Percentiles rank a stretch among this genome's conserved stretches.
Evolutionary conservation across 176 grass and related monocot species (phyloP).

Genomic region (Musa beccarii): DNA sequence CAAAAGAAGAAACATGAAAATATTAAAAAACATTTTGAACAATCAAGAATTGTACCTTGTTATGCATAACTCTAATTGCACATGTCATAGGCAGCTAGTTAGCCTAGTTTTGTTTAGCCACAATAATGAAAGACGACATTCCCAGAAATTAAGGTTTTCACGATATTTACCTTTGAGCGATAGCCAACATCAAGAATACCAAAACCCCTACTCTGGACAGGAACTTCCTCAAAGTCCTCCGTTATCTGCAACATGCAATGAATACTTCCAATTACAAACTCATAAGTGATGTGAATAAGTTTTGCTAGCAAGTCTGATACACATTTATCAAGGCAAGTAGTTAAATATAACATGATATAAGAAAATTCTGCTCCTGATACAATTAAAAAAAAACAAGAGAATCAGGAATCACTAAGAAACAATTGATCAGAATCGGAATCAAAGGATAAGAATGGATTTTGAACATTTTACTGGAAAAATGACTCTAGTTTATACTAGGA

Average conservation of each 20-base stretch:
- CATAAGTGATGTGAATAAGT: background rate
- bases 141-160: background rate
- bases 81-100: background rate
- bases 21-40: background rate
- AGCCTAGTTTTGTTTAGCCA: background rate
- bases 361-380: too few species aligned
- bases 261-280: background rate
- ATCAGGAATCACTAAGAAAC: too few species aligned
- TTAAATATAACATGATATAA: too few species aligned
- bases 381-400: too few species aligned
- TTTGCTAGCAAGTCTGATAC: background rate
- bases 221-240: slow-evolving; percentile 86
- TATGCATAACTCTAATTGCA: background rate
- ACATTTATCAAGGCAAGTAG: too few species aligned
- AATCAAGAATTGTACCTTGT: background rate
- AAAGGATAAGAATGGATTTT: too few species aligned
- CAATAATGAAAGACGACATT: background rate
- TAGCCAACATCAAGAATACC: slow-evolving; percentile 92
- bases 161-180: slow-evolving; percentile 55
- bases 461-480: too few species aligned
- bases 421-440: too few species aligned
- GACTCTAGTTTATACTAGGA: too few species aligned
- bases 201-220: slow-evolving; percentile 90
- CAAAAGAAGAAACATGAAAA: background rate
- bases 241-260: slow-evolving; percentile 45